Conservation (phyloP, 306 rosid genomes). For the Rosa lucieae region DNA sequence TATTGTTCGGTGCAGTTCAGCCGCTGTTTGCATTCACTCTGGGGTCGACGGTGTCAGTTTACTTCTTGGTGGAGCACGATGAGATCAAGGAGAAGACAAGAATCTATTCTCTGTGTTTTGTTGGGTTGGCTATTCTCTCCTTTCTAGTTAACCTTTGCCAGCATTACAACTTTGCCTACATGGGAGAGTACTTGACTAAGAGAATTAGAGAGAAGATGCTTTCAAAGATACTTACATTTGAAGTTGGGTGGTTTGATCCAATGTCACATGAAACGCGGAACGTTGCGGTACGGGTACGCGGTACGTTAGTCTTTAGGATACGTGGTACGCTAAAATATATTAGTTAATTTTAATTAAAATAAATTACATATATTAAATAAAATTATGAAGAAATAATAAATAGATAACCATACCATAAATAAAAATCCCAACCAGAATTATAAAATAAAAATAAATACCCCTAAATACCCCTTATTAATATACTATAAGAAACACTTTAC, state of each 20-base stretch:
- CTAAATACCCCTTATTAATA: too few species aligned
- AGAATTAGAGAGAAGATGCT: slow-evolving; percentile 79
- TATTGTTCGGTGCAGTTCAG: slow-evolving; percentile 73
- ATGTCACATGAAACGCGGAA: too few species aligned
- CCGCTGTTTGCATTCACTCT: slow-evolving; percentile 58
- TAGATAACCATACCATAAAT: too few species aligned
- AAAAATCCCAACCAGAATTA: too few species aligned
- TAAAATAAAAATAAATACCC: too few species aligned
- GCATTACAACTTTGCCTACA: slow-evolving; percentile 82
- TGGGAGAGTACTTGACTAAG: slow-evolving; percentile 87
- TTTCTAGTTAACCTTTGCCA: slow-evolving; percentile 51
- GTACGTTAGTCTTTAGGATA: too few species aligned
- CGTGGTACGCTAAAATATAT: too few species aligned
- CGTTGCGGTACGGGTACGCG: too few species aligned
- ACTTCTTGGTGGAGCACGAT: slow-evolving; percentile 58
- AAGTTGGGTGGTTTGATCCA: slow-evolving; percentile 92
- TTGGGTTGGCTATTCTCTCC: slow-evolving; percentile 60
- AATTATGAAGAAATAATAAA: too few species aligned
- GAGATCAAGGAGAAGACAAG: slow-evolving; percentile 64
- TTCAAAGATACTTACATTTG: slow-evolving; percentile 78
- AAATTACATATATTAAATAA: too few species aligned
- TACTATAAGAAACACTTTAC: too few species aligned
- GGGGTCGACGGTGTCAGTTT: slow-evolving; percentile 75
- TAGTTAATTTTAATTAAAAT: too few species aligned
- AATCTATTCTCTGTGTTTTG: slow-evolving; percentile 48